phyloP scores from a whole-genome alignment of 1,139 yeast species.

The Magnusiomyces suaveolens region DNA sequence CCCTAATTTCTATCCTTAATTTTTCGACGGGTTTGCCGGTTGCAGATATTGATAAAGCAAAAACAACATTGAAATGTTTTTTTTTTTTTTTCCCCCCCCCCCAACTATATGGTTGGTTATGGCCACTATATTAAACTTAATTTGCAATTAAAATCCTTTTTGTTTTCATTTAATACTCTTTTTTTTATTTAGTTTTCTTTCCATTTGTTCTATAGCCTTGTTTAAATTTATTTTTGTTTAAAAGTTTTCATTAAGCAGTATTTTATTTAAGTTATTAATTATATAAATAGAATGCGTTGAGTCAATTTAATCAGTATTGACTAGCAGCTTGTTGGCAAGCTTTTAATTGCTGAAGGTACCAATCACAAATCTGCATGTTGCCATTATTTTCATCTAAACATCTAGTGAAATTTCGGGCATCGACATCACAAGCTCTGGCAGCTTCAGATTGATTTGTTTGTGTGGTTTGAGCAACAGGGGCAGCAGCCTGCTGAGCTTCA shows the following conservation, averaged over 20 bases:
- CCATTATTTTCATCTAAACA: conserved; percentile 90
- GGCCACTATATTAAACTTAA: no score
- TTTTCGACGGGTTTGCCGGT: no score
- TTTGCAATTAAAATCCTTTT: neutral
- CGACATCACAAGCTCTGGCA: conserved; percentile 68
- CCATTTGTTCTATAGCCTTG: neutral
- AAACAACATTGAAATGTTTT: no score
- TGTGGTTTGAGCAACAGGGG: conserved; percentile 22
- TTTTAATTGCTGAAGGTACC: conserved; percentile 90
- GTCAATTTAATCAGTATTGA: conserved; percentile 43
- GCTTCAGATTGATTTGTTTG: conserved; percentile 27
- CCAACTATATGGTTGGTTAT: no score
- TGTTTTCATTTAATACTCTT: neutral
- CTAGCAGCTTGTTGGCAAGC: conserved; percentile 94
- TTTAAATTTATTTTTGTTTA: neutral
- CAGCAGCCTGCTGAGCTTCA: conserved; percentile 29
- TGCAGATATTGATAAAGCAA: no score
- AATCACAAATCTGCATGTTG: conserved; percentile 94
- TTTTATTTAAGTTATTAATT: no score
- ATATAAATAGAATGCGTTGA: neutral
- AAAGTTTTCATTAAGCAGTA: no score
- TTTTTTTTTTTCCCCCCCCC: no score
- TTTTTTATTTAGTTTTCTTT: no score
- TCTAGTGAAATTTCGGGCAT: conserved; percentile 90
- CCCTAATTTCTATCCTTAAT: neutral